A percentile compares a stretch with the other conserved stretches of the same genome.
These are phyloP conservation scores for Trichoderma sp. DNA, from an alignment of 2,329 filamentous ascomycete genomes.

Conservation along the genomic window DNA sequence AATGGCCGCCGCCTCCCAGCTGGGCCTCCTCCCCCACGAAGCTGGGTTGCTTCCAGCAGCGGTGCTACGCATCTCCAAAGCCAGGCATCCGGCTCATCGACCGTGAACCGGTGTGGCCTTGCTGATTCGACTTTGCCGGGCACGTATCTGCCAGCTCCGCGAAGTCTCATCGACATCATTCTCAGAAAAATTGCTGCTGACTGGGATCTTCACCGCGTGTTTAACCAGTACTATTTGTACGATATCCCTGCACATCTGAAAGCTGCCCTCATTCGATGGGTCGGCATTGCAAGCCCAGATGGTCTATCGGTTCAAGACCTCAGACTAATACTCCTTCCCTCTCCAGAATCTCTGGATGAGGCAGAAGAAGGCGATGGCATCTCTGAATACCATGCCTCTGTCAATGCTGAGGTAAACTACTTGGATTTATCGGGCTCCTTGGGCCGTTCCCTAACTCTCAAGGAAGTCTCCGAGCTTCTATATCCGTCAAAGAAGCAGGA, in stretches of 20 bases:
- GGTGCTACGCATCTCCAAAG: constrained; percentile 21
- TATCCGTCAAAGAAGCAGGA: constrained; percentile 37
- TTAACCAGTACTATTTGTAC: constrained; percentile 57
- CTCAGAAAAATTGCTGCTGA: constrained; percentile 51
- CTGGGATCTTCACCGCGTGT: constrained; percentile 55
- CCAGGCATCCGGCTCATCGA: constrained; percentile 25
- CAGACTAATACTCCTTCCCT: constrained; percentile 43
- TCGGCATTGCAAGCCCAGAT: constrained; percentile 44
- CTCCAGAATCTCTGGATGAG: constrained; percentile 29
- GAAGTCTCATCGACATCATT: constrained; percentile 52
- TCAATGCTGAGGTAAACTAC: constrained; percentile 42
- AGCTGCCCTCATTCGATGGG: constrained; percentile 49
- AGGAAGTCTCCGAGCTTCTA: constrained; percentile 52
- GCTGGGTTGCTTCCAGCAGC: constrained; percentile 45
- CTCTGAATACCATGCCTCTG: not conserved
- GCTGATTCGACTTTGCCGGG: constrained; percentile 41
- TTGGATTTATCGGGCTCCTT: constrained; percentile 55
- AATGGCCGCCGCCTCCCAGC: constrained; percentile 53
- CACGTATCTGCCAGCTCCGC: constrained; percentile 41
- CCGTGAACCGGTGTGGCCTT: constrained; percentile 24
- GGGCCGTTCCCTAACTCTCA: constrained; percentile 51
- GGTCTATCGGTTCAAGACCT: constrained; percentile 53
- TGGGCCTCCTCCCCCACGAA: constrained; percentile 58
- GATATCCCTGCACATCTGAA: constrained; percentile 54
- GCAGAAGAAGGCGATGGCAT: constrained; percentile 10